phyloP scores from a whole-genome alignment of 179 eudicot species.

The Silene vulgaris region DNA sequence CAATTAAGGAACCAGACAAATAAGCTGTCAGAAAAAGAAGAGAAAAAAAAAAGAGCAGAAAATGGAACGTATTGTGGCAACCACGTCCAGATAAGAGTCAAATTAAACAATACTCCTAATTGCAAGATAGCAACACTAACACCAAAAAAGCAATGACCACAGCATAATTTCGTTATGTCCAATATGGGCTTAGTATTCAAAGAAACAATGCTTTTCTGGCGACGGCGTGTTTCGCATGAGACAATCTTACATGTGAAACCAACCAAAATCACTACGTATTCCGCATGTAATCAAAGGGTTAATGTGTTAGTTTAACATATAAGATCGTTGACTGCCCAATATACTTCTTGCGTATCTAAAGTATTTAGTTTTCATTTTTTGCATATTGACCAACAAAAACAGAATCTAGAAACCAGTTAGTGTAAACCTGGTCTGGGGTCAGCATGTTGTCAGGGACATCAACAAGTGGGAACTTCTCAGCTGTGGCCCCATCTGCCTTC shows the following conservation, averaged over 20 bases:
- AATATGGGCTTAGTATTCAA: not conserved
- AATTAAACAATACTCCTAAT: not conserved
- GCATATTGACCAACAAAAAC: not conserved
- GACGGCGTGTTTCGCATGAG: not conserved
- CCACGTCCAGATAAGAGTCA: not conserved
- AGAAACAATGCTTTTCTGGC: not conserved
- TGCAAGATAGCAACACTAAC: not conserved
- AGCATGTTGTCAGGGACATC: slow-evolving; percentile 74
- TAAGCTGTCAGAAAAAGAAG: not conserved
- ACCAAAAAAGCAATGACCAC: not conserved
- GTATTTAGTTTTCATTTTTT: not conserved
- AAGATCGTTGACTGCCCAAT: not conserved
- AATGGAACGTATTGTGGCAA: not conserved
- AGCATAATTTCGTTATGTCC: not conserved
- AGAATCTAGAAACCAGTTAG: not conserved
- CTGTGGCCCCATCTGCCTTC: slow-evolving; percentile 47
- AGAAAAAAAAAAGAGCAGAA: not conserved
- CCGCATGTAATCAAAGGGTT: not conserved
- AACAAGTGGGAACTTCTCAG: slow-evolving; percentile 71
- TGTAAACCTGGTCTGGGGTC: slow-evolving; percentile 73
- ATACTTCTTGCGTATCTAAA: not conserved
- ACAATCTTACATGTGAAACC: not conserved
- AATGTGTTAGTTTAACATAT: not conserved
- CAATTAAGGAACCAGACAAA: slow-evolving; percentile 14
- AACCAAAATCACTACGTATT: not conserved